Evolutionary conservation across 2,329 filamentous ascomycete genomes (phyloP), one percentile per base, ranked within the genome.

Genomic region (Nigrospora osmanthi): DNA sequence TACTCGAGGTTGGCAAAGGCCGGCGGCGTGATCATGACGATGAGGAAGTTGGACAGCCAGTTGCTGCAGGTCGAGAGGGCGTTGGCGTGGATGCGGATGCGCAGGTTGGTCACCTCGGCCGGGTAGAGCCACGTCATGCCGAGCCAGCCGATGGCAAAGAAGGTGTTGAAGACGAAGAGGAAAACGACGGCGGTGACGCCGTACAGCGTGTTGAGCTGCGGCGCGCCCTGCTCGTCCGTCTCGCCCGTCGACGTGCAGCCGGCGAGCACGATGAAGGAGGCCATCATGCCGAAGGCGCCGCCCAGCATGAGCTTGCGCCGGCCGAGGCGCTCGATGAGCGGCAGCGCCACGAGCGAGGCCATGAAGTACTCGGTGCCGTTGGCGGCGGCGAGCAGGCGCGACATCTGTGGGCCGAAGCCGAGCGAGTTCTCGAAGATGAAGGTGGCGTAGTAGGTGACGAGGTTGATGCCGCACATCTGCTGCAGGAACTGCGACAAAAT

Each of bases 261-360:
- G 0, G 73, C 69, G 34, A 80, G 67, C 33, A 87, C 71, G 2
- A 80, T 75, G 84, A 88, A 87, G 42, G 77, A 80, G 2, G 73
- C 58, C 33, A 78, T 78, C 68, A 83, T 81, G 0, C 80, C 80
- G 3, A 70, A 66, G 0, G 80, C 76, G 43, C 84, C 84, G 50
- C 86, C 78, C 15, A 89, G 65, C 82, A 89, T 88, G 48, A 89
- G 73, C 56, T 78, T 76, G n/a, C 85, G 75, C 28, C 85, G 80
- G 11, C 83, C 83, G 4, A 83, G 76, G 2, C 76, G 73, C 60
- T 85, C 81, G 35, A 85, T 79, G 28, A 83, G 69, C 58, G 81
- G 80, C 17, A 76, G 69, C 2, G 72, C 68, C 0, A 71, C 71
- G 78, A 81, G 77, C 4, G 82, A 82, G 1, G 75, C 64, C 59